Percentiles rank a stretch among this genome's conserved stretches.
These are phyloP conservation scores for Hericium rajendrae DNA, from an alignment of 768 basidiomycete species.

Conservation along the genomic window DNA sequence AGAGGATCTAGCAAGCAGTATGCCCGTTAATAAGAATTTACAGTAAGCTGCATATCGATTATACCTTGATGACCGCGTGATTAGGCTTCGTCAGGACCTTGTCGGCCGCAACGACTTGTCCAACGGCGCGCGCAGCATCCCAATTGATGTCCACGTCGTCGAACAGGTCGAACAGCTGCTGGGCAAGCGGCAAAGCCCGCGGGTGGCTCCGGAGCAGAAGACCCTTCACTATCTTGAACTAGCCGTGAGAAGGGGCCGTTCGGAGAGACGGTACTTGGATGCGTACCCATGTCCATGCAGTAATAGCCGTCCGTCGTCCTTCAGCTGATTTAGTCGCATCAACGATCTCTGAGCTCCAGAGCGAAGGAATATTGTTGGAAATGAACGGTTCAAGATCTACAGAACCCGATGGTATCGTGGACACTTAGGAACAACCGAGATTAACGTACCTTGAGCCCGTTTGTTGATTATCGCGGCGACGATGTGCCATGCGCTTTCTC, in stretches of 20 bases:
- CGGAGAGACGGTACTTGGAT: not conserved
- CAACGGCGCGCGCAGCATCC: constrained; percentile 71
- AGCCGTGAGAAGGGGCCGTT: not conserved
- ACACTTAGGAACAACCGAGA: not conserved
- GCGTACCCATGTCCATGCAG: constrained; percentile 63
- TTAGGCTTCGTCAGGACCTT: constrained; percentile 66
- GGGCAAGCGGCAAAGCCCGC: constrained; percentile 42
- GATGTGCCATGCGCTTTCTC: constrained; percentile 44
- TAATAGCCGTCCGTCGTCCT: constrained; percentile 43
- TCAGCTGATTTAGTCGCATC: constrained; percentile 22
- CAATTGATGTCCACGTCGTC: constrained; percentile 53
- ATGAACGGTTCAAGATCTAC: constrained; percentile 42
- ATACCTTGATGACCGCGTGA: constrained; percentile 68
- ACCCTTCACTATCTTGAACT: constrained; percentile 61
- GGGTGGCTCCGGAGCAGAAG: constrained; percentile 69
- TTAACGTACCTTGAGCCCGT: constrained; percentile 48
- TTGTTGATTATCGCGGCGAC: constrained; percentile 75
- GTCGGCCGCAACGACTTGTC: constrained; percentile 54
- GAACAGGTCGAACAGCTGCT: constrained; percentile 63
- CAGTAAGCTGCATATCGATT: no score
- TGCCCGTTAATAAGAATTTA: no score
- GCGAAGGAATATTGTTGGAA: constrained; percentile 29
- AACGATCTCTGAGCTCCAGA: constrained; percentile 41
- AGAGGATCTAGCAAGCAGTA: constrained; percentile 58
- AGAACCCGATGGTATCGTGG: not conserved